phyloP scores from a whole-genome alignment of 495 filamentous ascomycete species.

The Xylaria bambusicola region DNA sequence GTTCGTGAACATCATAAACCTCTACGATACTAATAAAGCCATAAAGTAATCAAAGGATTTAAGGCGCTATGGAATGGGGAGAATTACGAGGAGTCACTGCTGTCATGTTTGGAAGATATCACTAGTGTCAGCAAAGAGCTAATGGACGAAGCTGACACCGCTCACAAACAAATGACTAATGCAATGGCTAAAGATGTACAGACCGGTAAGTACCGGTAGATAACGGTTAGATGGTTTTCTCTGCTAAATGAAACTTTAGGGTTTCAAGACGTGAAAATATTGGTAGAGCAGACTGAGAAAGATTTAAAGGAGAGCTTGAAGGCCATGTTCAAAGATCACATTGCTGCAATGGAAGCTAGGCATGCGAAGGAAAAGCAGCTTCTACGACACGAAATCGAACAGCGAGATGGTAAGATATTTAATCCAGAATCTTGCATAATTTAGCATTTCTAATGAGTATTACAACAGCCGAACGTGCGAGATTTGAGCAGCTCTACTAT shows the following conservation, averaged over 20 bases:
- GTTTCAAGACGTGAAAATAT: background rate
- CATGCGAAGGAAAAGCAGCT: slow-evolving; percentile 6
- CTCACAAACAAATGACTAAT: background rate
- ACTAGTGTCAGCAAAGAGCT: background rate
- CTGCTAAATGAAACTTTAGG: background rate
- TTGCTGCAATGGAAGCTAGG: background rate
- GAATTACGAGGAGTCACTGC: background rate
- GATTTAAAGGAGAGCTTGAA: background rate
- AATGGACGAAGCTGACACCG: background rate
- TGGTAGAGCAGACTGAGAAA: background rate
- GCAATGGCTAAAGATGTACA: background rate
- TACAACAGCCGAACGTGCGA: background rate
- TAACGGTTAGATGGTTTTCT: background rate
- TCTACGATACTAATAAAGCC: too few species aligned
- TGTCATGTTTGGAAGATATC: background rate
- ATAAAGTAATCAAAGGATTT: background rate
- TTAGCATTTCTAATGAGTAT: too few species aligned
- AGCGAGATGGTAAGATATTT: slow-evolving; percentile 2
- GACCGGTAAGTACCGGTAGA: background rate
- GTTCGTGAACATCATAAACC: too few species aligned
- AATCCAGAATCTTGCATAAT: background rate
- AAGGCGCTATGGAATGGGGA: background rate
- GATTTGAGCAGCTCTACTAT: slow-evolving; percentile 2
- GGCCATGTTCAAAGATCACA: background rate
- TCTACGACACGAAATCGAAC: background rate